A percentile compares a stretch with the other conserved stretches of the same genome.
phyloP scores from a whole-genome alignment of 306 rosid species.

The Casuarina cunninghamiana region DNA sequence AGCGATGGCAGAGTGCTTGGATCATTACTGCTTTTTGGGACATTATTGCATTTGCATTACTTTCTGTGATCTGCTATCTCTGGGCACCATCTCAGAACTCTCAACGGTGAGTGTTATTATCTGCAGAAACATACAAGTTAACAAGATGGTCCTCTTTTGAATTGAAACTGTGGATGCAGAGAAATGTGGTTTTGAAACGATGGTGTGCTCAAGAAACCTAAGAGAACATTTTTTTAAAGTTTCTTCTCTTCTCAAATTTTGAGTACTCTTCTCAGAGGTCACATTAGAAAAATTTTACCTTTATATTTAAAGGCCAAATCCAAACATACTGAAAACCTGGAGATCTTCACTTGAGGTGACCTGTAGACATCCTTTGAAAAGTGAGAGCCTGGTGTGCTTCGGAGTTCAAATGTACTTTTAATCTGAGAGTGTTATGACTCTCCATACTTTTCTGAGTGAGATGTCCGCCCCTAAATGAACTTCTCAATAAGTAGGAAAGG shows the following conservation, averaged over 20 bases:
- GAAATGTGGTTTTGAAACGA: slow-evolving; percentile 14
- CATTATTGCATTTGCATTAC: slow-evolving; percentile 74
- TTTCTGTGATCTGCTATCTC: slow-evolving; percentile 83
- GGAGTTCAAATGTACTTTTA: background rate
- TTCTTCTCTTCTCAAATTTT: background rate
- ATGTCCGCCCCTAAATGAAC: background rate
- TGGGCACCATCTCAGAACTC: slow-evolving; percentile 99
- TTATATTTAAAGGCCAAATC: background rate
- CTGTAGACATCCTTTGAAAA: background rate
- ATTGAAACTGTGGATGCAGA: slow-evolving; percentile 12
- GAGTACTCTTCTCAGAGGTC: background rate
- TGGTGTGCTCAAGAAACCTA: background rate
- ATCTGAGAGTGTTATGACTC: background rate
- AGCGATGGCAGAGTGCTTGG: slow-evolving; percentile 98
- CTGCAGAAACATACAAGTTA: background rate
- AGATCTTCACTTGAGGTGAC: background rate
- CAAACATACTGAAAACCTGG: background rate
- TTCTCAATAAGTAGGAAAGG: background rate
- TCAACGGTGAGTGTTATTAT: slow-evolving; percentile 58
- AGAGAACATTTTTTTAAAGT: background rate
- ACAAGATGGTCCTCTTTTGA: slow-evolving; percentile 13
- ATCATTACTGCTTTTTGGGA: slow-evolving; percentile 96
- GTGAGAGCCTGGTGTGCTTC: background rate
- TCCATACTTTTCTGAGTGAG: background rate
- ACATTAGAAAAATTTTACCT: background rate